phyloP scores from a whole-genome alignment of 2,329 filamentous ascomycete species.

The Fusarium subglutinans region DNA sequence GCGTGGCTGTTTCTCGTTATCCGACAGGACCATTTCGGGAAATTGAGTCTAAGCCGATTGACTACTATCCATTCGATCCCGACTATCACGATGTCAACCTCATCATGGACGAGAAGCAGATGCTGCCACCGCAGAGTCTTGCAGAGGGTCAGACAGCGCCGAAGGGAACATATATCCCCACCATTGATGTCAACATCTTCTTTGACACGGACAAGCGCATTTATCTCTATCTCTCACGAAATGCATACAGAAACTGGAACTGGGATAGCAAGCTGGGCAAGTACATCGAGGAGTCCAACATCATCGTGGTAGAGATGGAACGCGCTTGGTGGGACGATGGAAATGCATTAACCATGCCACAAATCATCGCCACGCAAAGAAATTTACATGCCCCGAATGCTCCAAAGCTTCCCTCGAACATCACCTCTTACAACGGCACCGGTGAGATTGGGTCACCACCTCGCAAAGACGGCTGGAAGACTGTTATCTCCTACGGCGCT shows the following conservation, averaged over 20 bases:
- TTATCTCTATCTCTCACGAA: constrained; percentile 50
- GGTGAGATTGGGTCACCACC: constrained; percentile 47
- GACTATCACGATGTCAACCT: constrained; percentile 50
- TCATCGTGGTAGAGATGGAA: constrained; percentile 49
- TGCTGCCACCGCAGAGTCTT: constrained; percentile 45
- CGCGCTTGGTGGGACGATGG: constrained; percentile 50
- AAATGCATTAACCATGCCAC: constrained; percentile 46
- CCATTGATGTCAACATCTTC: constrained; percentile 60
- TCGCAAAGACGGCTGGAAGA: constrained; percentile 50
- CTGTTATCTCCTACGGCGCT: constrained; percentile 48
- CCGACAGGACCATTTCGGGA: constrained; percentile 48
- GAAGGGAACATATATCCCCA: constrained; percentile 49
- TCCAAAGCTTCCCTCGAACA: constrained; percentile 41
- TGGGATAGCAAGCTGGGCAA: constrained; percentile 47
- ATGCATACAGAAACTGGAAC: constrained; percentile 51
- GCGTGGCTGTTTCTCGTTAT: constrained; percentile 48
- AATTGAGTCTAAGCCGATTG: constrained; percentile 45
- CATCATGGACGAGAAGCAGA: constrained; percentile 49
- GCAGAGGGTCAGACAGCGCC: constrained; percentile 43
- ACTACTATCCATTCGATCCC: constrained; percentile 50
- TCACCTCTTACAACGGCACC: constrained; percentile 48
- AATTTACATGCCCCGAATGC: constrained; percentile 44
- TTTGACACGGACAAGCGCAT: constrained; percentile 51
- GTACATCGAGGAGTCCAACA: constrained; percentile 51
- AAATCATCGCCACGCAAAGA: constrained; percentile 44